These are phyloP conservation scores for Sarcomyxa edulis DNA, from an alignment of 768 basidiomycete genomes.

Conservation along the genomic window DNA sequence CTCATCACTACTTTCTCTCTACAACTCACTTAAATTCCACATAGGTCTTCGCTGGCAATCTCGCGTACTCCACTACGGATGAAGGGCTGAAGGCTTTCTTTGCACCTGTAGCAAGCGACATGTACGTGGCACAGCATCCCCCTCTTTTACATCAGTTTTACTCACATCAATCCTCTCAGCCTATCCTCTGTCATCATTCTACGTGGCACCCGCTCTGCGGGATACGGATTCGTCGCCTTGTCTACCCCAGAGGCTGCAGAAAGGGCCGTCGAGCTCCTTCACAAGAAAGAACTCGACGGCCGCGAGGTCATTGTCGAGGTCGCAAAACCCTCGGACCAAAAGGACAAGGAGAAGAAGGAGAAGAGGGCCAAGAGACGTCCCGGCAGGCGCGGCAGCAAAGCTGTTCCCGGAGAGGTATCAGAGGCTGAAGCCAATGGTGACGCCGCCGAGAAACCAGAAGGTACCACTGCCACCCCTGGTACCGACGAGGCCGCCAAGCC, in stretches of 20 bases:
- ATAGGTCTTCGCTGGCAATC: conserved; percentile 93
- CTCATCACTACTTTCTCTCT: conserved; percentile 16
- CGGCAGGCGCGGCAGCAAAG: conserved; percentile 81
- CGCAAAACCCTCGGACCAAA: conserved; percentile 87
- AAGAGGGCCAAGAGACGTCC: conserved; percentile 75
- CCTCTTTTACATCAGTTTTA: conserved; percentile 15
- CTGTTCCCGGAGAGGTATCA: conserved; percentile 84
- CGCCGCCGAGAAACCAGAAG: conserved; percentile 50
- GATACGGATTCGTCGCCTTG: conserved; percentile 91
- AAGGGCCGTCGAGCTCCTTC: conserved; percentile 78
- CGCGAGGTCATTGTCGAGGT: conserved; percentile 88
- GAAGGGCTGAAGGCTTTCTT: conserved; percentile 95
- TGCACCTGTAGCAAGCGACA: conserved; percentile 79
- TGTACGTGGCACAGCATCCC: conserved; percentile 58
- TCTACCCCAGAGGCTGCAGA: conserved; percentile 76
- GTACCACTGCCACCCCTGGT: conserved; percentile 43
- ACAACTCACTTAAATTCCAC: conserved; percentile 8
- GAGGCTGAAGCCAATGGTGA: conserved; percentile 88
- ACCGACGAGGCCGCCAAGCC: conserved; percentile 70
- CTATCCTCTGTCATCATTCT: conserved; percentile 82
- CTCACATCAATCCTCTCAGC: conserved; percentile 31
- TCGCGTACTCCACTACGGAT: conserved; percentile 91
- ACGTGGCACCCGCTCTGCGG: conserved; percentile 80
- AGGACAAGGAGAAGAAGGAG: conserved; percentile 79
- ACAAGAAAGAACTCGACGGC: conserved; percentile 87